These are phyloP conservation scores for Fusarium solani-melongenae DNA, from an alignment of 2,329 filamentous ascomycete species.

Conservation along the genomic window DNA sequence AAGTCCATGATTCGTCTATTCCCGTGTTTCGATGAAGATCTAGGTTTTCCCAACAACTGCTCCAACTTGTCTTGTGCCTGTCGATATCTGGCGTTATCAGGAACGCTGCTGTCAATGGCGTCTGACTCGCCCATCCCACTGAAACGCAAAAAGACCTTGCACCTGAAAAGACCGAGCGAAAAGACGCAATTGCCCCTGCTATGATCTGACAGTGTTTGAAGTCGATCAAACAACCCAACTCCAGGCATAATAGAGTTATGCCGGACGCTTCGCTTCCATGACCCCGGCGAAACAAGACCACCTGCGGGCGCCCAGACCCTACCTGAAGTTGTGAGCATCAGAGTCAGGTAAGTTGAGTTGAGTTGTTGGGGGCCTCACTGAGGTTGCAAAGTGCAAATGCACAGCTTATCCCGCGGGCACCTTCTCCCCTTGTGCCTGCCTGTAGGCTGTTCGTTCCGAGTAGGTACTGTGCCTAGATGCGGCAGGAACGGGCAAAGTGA, in stretches of 20 bases:
- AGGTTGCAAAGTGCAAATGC: neutral
- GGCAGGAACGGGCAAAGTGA: neutral
- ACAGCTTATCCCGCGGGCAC: neutral
- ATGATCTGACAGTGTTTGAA: neutral
- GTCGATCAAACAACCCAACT: neutral
- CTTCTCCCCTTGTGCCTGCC: neutral
- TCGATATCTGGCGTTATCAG: neutral
- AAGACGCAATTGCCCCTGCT: neutral
- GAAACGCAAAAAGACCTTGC: neutral
- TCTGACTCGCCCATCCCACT: neutral
- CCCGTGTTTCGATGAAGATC: neutral
- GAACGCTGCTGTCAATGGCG: neutral
- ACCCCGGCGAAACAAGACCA: neutral
- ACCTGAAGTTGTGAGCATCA: neutral
- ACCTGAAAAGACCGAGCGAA: neutral
- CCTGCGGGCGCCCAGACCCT: neutral
- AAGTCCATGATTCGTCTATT: constrained; percentile 1
- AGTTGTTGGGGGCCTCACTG: neutral
- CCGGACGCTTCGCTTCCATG: neutral
- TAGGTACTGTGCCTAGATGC: neutral
- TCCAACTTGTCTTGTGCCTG: neutral
- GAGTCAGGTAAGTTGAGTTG: neutral
- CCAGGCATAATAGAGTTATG: neutral
- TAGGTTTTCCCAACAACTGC: neutral
- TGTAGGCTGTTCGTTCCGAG: neutral